Evolutionary conservation across 768 basidiomycete species (phyloP), one percentile per base, ranked within the genome.

Genomic region (Podaxis mareebaensis): DNA sequence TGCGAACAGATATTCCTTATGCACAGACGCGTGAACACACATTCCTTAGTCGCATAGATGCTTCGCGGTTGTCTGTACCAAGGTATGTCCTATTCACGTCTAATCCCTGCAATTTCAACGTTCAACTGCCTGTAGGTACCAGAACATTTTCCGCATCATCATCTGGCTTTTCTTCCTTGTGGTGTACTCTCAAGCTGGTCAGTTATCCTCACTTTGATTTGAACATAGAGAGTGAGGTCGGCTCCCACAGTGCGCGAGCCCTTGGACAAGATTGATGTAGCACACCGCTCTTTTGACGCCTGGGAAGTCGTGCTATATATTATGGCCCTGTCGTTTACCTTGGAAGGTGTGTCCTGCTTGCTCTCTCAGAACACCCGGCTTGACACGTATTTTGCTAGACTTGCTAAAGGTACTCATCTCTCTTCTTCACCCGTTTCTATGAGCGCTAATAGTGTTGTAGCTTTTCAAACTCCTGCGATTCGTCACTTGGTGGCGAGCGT

Each of bases 251-350:
- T 95, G 15, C 85, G 82, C 53, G 89, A 93, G 68, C 95, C 93
- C 2, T 73, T 93, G 26, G 87, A 95, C 68, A 84, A 84, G 53
- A 70, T 93, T 28, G 83, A 89, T 66, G 82, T 86, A 12, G 71
- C 76, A 10, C 80, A 79, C 46, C 67, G 69, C 57, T 74, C 75
- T n/a, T 78, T 95, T 24, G 95, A 96, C 70, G 76, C 70, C 51
- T 97, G 91, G 89, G 96, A 98, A 75, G 75, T 87, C 57, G 69
- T 87, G 10, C 78, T 98, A 28, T 98, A 98, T 71, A 69, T 87
- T 42, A 83, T 97, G 85, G 84, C 86, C 0, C 69, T 93, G 11
- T 81, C 95, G 0, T 95, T 95, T 65, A 78, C 85, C 17, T 69
- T 92, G 51, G 95, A 97, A 85, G 91, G 94, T 90, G 68, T 64